These are phyloP conservation scores for Fonsecaea monophora DNA, from an alignment of 2,329 filamentous ascomycete genomes.

Conservation along the genomic window DNA sequence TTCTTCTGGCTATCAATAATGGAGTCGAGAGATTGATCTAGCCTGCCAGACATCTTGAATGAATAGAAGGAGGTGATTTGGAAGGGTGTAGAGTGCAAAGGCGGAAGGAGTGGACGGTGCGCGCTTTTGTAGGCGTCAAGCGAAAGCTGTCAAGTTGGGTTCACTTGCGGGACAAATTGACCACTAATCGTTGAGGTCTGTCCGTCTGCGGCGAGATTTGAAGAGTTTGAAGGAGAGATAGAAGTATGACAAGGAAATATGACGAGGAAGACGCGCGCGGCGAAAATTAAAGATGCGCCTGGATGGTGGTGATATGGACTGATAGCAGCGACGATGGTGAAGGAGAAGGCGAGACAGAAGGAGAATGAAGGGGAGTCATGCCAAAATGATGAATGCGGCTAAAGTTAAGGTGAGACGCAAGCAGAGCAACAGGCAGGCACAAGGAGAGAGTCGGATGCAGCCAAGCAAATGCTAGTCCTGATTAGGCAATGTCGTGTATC, in stretches of 20 bases:
- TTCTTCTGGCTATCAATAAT: slow-evolving; percentile 80
- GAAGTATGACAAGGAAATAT: slow-evolving; percentile 1
- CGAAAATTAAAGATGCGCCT: slow-evolving; percentile 29
- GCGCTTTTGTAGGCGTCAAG: slow-evolving; percentile 7
- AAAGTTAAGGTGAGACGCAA: slow-evolving; percentile 3
- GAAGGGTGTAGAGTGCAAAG: slow-evolving; percentile 23
- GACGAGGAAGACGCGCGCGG: slow-evolving; percentile 10
- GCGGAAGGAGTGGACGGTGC: slow-evolving; percentile 17
- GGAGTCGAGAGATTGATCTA: slow-evolving; percentile 96
- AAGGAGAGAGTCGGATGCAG: slow-evolving; percentile 2
- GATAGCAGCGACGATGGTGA: slow-evolving; percentile 17
- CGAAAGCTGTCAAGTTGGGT: not conserved
- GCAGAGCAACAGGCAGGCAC: not conserved
- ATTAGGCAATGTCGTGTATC: not conserved
- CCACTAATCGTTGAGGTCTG: not conserved
- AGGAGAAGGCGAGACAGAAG: slow-evolving; percentile 15
- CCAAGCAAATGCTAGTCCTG: slow-evolving; percentile 4
- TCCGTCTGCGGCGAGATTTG: slow-evolving; percentile 1
- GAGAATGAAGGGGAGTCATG: slow-evolving; percentile 10
- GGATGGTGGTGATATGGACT: slow-evolving; percentile 18
- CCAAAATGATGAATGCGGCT: slow-evolving; percentile 10
- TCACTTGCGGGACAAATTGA: not conserved
- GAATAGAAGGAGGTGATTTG: slow-evolving; percentile 20
- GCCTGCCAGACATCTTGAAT: slow-evolving; percentile 83
- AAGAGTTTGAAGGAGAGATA: slow-evolving; percentile 13